A percentile compares a stretch with the other conserved stretches of the same genome.
Evolutionary conservation across 257 asterid species (phyloP).

Genomic region (Echites panduratus): DNA sequence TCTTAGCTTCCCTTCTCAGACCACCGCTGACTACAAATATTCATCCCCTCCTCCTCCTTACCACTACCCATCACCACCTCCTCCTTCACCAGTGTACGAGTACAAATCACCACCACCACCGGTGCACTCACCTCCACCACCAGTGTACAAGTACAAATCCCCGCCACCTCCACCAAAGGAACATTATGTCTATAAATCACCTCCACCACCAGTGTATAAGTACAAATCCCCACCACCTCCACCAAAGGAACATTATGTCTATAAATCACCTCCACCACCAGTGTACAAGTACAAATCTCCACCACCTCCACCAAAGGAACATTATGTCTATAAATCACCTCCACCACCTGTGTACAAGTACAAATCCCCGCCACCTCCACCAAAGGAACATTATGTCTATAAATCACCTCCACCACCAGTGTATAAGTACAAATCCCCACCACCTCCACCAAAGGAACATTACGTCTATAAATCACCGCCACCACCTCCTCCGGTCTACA

Average conservation of each 20-base stretch:
- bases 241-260: not conserved
- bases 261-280: not conserved
- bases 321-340: conserved; percentile 4
- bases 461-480: not conserved
- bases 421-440: not conserved
- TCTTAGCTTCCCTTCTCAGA: conserved; percentile 17
- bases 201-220: conserved; percentile 4
- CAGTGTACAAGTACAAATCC: conserved; percentile 1
- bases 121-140: not conserved
- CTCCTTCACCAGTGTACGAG: conserved; percentile 1
- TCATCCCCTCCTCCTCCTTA: conserved; percentile 9
- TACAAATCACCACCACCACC: conserved; percentile 1
- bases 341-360: conserved; percentile 3
- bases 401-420: conserved; percentile 3
- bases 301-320: conserved; percentile 8
- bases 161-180: conserved; percentile 8
- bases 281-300: not conserved
- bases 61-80: conserved; percentile 10
- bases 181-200: conserved; percentile 3
- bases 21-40: conserved; percentile 16
- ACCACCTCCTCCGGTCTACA: conserved; percentile 3
- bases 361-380: not conserved
- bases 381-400: no score
- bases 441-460: conserved; percentile 1
- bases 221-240: not conserved